Conservation (phyloP, 345 rosid genomes). For the Orychophragmus violaceus region DNA sequence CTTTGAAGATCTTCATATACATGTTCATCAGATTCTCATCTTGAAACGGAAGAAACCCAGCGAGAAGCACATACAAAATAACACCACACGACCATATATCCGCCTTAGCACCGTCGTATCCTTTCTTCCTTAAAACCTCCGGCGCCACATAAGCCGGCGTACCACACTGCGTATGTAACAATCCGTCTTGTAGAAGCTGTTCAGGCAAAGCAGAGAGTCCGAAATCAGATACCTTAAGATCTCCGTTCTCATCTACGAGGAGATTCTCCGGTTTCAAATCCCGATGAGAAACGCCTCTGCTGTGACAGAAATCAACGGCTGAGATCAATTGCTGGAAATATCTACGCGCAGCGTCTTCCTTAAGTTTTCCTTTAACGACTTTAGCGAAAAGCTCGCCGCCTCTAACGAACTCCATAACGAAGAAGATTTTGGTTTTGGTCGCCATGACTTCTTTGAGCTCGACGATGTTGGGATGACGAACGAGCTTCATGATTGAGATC, state of each 20-base stretch:
- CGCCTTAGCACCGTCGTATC: conserved; percentile 73
- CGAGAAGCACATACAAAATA: conserved; percentile 53
- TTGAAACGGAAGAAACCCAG: conserved; percentile 63
- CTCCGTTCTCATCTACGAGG: conserved; percentile 57
- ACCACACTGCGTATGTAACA: conserved; percentile 86
- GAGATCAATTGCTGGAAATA: conserved; percentile 68
- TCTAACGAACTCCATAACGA: conserved; percentile 67
- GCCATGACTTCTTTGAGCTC: conserved; percentile 78
- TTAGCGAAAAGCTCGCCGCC: conserved; percentile 79
- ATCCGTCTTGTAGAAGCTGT: conserved; percentile 60
- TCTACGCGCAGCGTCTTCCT: conserved; percentile 46
- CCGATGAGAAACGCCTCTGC: conserved; percentile 73
- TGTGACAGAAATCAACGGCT: conserved; percentile 74
- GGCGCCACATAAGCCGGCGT: conserved; percentile 89
- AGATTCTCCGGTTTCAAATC: conserved; percentile 83
- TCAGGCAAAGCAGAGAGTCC: conserved; percentile 73
- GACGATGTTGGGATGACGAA: conserved; percentile 67
- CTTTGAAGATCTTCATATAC: conserved; percentile 53
- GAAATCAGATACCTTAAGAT: conserved; percentile 70
- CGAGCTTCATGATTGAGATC: conserved; percentile 66
- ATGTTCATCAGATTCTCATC: conserved; percentile 59
- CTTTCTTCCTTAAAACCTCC: conserved; percentile 67
- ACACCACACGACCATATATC: conserved; percentile 94
- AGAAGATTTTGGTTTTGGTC: conserved; percentile 52
- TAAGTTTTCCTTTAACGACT: conserved; percentile 52